Percentiles rank a stretch among this genome's conserved stretches.
These are phyloP conservation scores for Cydonia oblonga DNA, from an alignment of 331 rosid species.

Conservation along the genomic window DNA sequence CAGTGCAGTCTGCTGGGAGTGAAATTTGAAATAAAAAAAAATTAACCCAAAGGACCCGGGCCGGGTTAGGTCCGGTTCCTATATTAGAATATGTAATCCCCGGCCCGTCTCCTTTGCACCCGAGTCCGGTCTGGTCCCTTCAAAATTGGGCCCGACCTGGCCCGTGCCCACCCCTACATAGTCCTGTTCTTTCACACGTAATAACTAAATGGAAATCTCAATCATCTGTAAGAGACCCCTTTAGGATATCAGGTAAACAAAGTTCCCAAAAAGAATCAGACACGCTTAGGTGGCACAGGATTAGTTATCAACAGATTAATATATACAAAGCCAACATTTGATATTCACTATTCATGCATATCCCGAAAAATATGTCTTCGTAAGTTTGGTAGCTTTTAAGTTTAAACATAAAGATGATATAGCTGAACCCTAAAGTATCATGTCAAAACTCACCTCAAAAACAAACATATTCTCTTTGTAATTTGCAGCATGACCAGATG, in stretches of 20 bases:
- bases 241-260: background rate
- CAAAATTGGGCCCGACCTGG: no score
- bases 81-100: no score
- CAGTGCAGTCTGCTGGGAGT: no score
- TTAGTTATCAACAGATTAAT: background rate
- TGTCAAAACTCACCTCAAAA: slow-evolving; percentile 52
- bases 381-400: background rate
- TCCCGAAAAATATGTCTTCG: background rate
- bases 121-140: no score
- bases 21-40: background rate
- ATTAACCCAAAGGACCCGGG: background rate
- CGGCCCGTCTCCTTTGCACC: no score
- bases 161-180: no score
- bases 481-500: slow-evolving; percentile 94
- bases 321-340: background rate
- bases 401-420: background rate
- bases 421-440: background rate
- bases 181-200: background rate
- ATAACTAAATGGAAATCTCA: background rate
- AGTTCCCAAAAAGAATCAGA: background rate
- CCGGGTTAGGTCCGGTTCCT: no score
- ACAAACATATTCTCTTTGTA: slow-evolving; percentile 89
- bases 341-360: background rate
- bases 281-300: background rate
- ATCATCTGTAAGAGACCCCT: background rate